phyloP scores from a whole-genome alignment of 1,284 basidiomycete genomes.

The Pterula multifida region DNA sequence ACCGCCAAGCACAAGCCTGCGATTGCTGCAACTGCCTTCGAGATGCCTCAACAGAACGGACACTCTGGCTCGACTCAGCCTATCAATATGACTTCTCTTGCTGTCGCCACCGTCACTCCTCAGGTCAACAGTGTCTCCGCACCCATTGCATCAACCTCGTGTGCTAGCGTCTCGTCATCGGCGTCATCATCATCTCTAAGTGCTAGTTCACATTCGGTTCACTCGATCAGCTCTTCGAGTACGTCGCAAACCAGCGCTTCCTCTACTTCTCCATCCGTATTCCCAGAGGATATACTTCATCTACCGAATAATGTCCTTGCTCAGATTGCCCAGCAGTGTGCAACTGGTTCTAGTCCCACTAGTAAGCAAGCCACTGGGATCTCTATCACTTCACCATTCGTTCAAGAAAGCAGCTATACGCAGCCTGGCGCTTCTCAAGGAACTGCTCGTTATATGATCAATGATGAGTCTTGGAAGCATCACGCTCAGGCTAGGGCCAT shows the following conservation, averaged over 20 bases:
- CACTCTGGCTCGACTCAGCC: neutral
- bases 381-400: conserved; percentile 16
- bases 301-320: conserved; percentile 27
- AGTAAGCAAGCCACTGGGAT: conserved; percentile 23
- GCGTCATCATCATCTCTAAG: conserved; percentile 40
- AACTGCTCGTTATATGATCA: conserved; percentile 32
- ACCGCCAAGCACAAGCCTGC: conserved; percentile 74
- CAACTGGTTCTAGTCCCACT: conserved; percentile 19
- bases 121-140: conserved; percentile 46
- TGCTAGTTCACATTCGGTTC: conserved; percentile 38
- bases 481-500: conserved; percentile 71
- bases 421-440: conserved; percentile 3
- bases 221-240: conserved; percentile 37
- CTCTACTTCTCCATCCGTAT: conserved; percentile 27
- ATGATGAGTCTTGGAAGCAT: conserved; percentile 74
- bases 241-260: conserved; percentile 12
- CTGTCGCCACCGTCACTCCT: conserved; percentile 35
- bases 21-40: conserved; percentile 27
- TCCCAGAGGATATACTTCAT: conserved; percentile 39
- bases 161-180: conserved; percentile 31
- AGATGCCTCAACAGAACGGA: conserved; percentile 27
- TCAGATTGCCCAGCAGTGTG: conserved; percentile 36
- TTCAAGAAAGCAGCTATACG: neutral
- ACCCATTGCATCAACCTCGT: conserved; percentile 41
- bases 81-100: conserved; percentile 18